These are phyloP conservation scores for Penicillium bovifimosum DNA, from an alignment of 495 filamentous ascomycete genomes.

Conservation along the genomic window DNA sequence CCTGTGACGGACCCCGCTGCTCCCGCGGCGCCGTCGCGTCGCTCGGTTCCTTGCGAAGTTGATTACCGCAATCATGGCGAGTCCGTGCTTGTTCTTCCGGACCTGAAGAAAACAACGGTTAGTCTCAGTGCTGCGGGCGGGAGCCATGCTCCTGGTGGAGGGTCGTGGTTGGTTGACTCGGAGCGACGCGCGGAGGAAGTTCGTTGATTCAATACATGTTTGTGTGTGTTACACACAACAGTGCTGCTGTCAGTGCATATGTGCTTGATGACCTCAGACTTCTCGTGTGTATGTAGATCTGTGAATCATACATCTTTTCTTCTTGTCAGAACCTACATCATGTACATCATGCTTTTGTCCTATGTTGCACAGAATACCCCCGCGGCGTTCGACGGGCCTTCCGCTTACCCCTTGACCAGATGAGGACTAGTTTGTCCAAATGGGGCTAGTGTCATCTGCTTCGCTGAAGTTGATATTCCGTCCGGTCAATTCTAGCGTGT, in stretches of 20 bases:
- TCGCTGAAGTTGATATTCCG: neutral
- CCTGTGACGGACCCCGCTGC: slow-evolving; percentile 12
- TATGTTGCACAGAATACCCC: too few relatives aligned
- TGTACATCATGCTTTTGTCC: neutral
- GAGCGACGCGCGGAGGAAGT: slow-evolving; percentile 30
- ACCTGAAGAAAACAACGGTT: slow-evolving; percentile 71
- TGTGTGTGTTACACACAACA: neutral
- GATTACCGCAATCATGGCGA: slow-evolving; percentile 74
- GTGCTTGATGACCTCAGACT: neutral
- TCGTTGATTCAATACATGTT: slow-evolving; percentile 4
- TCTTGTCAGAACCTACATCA: neutral
- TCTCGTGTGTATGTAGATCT: slow-evolving; percentile 8
- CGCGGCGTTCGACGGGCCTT: neutral
- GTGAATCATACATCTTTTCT: slow-evolving; percentile 12
- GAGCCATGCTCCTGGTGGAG: slow-evolving; percentile 45
- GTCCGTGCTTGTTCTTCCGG: slow-evolving; percentile 68
- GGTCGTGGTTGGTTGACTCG: slow-evolving; percentile 58
- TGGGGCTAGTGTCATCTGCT: neutral
- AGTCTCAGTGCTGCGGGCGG: slow-evolving; percentile 57
- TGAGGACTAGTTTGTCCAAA: neutral
- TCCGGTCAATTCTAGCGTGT: neutral
- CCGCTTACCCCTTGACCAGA: neutral
- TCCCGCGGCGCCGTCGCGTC: slow-evolving; percentile 19
- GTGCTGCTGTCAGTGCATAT: neutral
- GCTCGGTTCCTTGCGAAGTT: slow-evolving; percentile 60